Evolutionary conservation across 2,329 filamentous ascomycete genomes (phyloP), one percentile per base, ranked within the genome.

Genomic region (Trichoderma afroharzianum): DNA sequence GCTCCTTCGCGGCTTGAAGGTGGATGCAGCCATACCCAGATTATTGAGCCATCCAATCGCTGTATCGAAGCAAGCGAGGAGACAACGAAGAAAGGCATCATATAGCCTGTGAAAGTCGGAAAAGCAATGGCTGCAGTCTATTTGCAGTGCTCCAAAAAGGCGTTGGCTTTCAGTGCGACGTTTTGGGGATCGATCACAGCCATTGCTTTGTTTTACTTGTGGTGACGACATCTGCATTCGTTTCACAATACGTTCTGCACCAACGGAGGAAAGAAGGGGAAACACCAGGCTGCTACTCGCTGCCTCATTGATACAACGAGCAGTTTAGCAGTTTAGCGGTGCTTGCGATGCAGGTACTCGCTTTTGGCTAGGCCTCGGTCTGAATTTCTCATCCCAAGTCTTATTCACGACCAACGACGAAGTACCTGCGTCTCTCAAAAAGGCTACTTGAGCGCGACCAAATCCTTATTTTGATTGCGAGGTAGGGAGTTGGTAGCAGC

Each of bases 401-500:
- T n/a, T 33, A 5, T 32, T 28, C 36, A 50, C 11, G 15, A 43
- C 24, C 30, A 26, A 24, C 36, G 5, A 24, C 47, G 8, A 53
- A 53, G 43, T 53, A 18, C 26, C 30, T 50, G 14, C 26, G 36
- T 50, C 24, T 21, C 14, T 62, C 24, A 12, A 57, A 43, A 18
- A 14, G 33, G 47, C 21, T 39, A 24, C 18, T 43, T 21, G 15
- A 28, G 28, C 15, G 47, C 11, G 55, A 12, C 14, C 15, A 5
- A 6, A 33, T 36, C 21, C 14, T 8, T 8, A 30, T 8, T 8
- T n/a, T 12, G 7, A 15, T 11, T 57, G 53, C 53, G 14, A 53
- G 21, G 70, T 72, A 72, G 39, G 47, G 11, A 9, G 2, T 32
- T 61, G 59, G 59, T 72, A 72, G 59, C 58, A n/a, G 12, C 36